phyloP scores from a whole-genome alignment of 768 basidiomycete species.

The Pisolithus marmoratus region DNA sequence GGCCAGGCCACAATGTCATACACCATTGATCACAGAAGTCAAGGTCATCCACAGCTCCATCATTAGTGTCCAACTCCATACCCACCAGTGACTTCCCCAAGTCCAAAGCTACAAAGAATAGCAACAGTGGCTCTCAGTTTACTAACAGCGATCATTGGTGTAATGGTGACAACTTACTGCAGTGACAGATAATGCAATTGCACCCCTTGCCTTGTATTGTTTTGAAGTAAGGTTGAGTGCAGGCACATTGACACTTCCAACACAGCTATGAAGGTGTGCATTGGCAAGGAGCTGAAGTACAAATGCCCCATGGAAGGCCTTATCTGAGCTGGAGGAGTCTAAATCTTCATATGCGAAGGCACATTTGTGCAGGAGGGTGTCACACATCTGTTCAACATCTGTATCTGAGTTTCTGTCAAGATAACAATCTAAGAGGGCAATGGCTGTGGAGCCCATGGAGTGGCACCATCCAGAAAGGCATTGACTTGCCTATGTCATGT shows the following conservation, averaged over 20 bases:
- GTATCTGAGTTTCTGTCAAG: neutral
- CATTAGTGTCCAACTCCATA: neutral
- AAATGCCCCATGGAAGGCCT: neutral
- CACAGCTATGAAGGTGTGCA: too few relatives aligned
- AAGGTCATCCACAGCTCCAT: neutral
- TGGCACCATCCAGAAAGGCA: neutral
- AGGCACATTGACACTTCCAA: too few relatives aligned
- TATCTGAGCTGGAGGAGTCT: neutral
- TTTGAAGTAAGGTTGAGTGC: neutral
- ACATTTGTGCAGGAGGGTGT: neutral
- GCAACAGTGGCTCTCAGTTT: neutral
- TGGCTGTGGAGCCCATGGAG: neutral
- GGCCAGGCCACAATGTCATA: too few relatives aligned
- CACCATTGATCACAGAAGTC: neutral
- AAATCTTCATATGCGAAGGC: neutral
- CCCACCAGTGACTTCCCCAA: neutral
- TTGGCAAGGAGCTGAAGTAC: neutral
- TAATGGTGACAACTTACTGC: neutral
- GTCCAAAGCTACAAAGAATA: neutral
- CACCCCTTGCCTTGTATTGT: neutral
- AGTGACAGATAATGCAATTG: neutral
- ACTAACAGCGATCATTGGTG: neutral
- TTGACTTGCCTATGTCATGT: neutral
- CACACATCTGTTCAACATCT: neutral
- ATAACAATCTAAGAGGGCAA: neutral